Evolutionary conservation across 2,329 filamentous ascomycete species (phyloP), one percentile per base, ranked within the genome.

Genomic region (Seiridium unicorne): DNA sequence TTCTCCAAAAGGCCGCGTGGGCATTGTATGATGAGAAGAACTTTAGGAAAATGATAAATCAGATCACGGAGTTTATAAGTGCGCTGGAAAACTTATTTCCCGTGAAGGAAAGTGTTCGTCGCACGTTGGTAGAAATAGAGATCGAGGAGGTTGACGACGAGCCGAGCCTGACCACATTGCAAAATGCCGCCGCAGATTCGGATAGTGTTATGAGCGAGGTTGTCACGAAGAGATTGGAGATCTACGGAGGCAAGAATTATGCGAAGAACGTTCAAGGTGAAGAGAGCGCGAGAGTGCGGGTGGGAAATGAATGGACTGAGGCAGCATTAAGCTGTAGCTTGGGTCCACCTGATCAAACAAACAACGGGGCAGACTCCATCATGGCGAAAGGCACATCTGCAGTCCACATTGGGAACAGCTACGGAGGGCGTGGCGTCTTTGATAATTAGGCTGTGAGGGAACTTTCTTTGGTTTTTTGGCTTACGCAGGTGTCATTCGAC

Each of bases 1-100:
- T 48, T 4, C 44, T 53, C 13, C 65, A 68, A 58, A 68, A 68
- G 59, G 55, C 60, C 42, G 57, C 60, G 8, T 69, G 66, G 64
- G 68, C 65, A 18, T 55, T 70, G 18, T 68, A 70, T 55, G 65
- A 69, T 42, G 63, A 51, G 42, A 62, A 63, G 31, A 47, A 63
- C 26, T 63, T 70, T 35, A 64, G 67, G 0, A 64, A 57, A 44
- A 65, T 69, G 64, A 35, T 58, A 3, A 44, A 51, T 32, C 9
- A 58, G 10, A 58, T 58, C 26, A 18, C 47, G 2, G 56, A 44
- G 9, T 58, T 58, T 5, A 40, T 51, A 40, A 35, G 38, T 18
- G 56, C 35, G 36, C 47, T 58, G 42, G 56, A 58, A 35, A 49
- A 4, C 2, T 34, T 58, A 13, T 58, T 42, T 42, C 56, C 56